These are phyloP conservation scores for Eucalyptus caleyi DNA, from an alignment of 345 rosid species.

Conservation along the genomic window DNA sequence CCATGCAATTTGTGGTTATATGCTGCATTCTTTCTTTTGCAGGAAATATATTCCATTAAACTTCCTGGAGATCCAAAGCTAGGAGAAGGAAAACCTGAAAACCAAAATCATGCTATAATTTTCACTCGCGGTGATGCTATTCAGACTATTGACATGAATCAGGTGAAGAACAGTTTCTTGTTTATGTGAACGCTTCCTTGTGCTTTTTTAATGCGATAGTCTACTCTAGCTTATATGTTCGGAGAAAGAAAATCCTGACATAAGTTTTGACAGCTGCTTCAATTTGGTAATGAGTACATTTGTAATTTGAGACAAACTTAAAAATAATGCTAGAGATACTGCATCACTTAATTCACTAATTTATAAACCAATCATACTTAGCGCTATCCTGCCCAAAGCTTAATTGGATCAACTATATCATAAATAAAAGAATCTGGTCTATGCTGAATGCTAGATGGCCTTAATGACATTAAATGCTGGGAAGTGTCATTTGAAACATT, in stretches of 20 bases:
- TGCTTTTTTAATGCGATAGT: neutral
- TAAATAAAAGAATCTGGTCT: neutral
- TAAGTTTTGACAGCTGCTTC: neutral
- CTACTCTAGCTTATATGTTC: neutral
- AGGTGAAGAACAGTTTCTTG: slow-evolving; percentile 30
- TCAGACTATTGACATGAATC: slow-evolving; percentile 99
- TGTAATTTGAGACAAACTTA: neutral
- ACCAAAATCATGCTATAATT: slow-evolving; percentile 91
- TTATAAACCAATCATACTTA: neutral
- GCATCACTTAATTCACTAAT: neutral
- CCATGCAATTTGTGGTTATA: neutral
- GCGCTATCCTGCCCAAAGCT: neutral
- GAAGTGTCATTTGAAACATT: neutral
- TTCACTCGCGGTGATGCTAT: slow-evolving; percentile 98
- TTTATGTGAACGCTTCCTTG: neutral
- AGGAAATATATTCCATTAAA: slow-evolving; percentile 92
- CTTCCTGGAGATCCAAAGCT: slow-evolving; percentile 98
- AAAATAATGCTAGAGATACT: neutral
- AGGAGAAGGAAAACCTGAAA: slow-evolving; percentile 99
- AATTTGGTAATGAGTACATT: neutral
- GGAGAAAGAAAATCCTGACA: neutral
- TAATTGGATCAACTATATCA: neutral
- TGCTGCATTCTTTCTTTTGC: neutral
- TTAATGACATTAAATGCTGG: neutral
- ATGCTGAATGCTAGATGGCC: neutral